Evolutionary conservation across 2,329 filamentous ascomycete species (phyloP).

Genomic region (Lasiodiplodia sp.): DNA sequence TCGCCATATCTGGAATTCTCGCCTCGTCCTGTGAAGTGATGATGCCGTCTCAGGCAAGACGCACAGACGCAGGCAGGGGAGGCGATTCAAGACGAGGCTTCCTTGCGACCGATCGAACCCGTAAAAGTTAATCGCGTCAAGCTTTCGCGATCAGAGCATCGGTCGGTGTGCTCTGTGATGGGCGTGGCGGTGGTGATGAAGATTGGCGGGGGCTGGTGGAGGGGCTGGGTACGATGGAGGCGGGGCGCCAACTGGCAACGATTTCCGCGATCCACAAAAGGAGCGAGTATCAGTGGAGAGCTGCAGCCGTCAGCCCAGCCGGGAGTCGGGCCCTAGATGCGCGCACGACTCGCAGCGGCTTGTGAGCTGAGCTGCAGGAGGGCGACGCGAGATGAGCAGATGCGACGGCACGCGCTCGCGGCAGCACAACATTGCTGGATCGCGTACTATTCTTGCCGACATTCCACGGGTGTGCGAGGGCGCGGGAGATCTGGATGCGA

Average conservation of each 20-base stretch:
- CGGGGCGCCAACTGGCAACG: slow-evolving; percentile 9
- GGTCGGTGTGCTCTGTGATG: background rate
- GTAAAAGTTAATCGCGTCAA: background rate
- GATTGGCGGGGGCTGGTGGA: slow-evolving; percentile 9
- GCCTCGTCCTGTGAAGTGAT: background rate
- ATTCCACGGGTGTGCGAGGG: slow-evolving; percentile 3
- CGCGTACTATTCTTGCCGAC: background rate
- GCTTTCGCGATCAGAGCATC: background rate
- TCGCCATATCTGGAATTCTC: background rate
- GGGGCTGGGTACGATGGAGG: slow-evolving; percentile 23
- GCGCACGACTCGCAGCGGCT: slow-evolving; percentile 13
- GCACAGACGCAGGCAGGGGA: slow-evolving; percentile 4
- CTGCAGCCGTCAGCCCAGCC: background rate
- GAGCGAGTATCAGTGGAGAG: slow-evolving; percentile 21
- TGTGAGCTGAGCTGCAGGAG: background rate
- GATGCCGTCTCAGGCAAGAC: slow-evolving; percentile 6
- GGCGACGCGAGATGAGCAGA: background rate
- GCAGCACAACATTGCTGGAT: slow-evolving; percentile 11
- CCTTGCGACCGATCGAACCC: slow-evolving; percentile 1
- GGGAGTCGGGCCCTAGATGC: slow-evolving; percentile 5
- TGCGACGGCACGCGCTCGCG: background rate
- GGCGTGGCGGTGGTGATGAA: slow-evolving; percentile 5
- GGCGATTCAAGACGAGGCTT: background rate
- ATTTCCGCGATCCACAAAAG: slow-evolving; percentile 17
- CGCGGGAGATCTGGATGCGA: slow-evolving; percentile 7